Conservation (phyloP, 2,329 filamentous ascomycete genomes). For the Bipolaris bicolor region DNA sequence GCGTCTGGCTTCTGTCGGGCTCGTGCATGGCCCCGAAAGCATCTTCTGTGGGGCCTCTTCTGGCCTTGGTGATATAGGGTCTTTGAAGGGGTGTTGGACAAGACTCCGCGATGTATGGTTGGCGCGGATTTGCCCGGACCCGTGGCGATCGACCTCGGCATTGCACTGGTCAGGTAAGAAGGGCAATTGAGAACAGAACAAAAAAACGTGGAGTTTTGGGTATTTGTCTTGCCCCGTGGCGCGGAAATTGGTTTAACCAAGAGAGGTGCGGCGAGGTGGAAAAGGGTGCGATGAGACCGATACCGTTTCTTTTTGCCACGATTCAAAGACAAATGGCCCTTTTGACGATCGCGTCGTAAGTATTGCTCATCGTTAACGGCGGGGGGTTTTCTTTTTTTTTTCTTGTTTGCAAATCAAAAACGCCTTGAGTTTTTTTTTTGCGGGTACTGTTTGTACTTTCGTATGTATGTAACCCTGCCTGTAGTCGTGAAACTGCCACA, state of each 20-base stretch:
- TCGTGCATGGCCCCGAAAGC: constrained; percentile 4
- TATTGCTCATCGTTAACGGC: no score
- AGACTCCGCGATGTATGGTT: constrained; percentile 7
- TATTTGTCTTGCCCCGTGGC: background rate
- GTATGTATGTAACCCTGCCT: no score
- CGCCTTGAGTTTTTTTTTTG: no score
- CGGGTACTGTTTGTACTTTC: no score
- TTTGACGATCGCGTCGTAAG: background rate
- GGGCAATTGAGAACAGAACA: background rate
- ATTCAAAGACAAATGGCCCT: background rate
- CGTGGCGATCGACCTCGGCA: background rate
- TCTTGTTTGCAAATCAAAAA: no score
- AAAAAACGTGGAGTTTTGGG: background rate
- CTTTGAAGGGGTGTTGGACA: background rate
- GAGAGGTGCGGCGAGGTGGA: background rate
- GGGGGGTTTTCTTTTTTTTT: no score
- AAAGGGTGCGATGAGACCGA: background rate
- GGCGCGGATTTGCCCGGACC: constrained; percentile 9
- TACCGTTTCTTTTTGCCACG: background rate
- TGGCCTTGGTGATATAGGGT: background rate
- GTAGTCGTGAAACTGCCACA: no score
- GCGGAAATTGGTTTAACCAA: no score
- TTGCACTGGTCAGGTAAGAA: background rate
- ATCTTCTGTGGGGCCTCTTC: background rate
- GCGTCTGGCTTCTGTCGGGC: constrained; percentile 1